These are phyloP conservation scores for Gamarada debralockiae DNA, from an alignment of 495 filamentous ascomycete genomes.

Conservation along the genomic window DNA sequence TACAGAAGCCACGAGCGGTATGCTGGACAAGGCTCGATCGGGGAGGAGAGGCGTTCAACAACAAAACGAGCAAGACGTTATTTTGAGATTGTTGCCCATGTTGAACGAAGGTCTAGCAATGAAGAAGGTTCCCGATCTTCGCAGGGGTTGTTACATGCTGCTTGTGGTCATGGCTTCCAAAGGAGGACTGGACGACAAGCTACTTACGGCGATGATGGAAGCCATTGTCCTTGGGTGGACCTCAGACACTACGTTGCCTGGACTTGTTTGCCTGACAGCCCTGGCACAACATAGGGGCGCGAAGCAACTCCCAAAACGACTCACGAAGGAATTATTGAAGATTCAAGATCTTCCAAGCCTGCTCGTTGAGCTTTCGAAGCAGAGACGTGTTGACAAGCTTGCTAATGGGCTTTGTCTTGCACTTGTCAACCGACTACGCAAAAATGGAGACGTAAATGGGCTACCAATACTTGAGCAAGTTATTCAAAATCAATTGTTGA, in stretches of 20 bases:
- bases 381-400: slow-evolving; percentile 68
- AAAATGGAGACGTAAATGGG: slow-evolving; percentile 51
- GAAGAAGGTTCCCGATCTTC: slow-evolving; percentile 67
- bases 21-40: slow-evolving; percentile 70
- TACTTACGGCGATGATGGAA: slow-evolving; percentile 79
- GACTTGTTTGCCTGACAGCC: slow-evolving; percentile 76
- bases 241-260: slow-evolving; percentile 61
- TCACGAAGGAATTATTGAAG: slow-evolving; percentile 65
- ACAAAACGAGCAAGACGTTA: slow-evolving; percentile 72
- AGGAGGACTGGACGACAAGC: slow-evolving; percentile 65
- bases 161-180: slow-evolving; percentile 80
- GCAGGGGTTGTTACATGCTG: slow-evolving; percentile 87
- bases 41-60: slow-evolving; percentile 63
- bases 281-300: slow-evolving; percentile 68
- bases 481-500: slow-evolving; percentile 57
- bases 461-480: slow-evolving; percentile 56
- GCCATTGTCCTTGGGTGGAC: slow-evolving; percentile 74
- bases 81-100: slow-evolving; percentile 69
- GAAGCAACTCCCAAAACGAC: slow-evolving; percentile 63
- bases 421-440: slow-evolving; percentile 58
- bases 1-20: slow-evolving; percentile 74
- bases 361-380: slow-evolving; percentile 56
- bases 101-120: slow-evolving; percentile 72
- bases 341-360: slow-evolving; percentile 52
- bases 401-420: slow-evolving; percentile 68